Evolutionary conservation across 2,329 filamentous ascomycete genomes (phyloP).

Genomic region (Monilinia aucupariae): DNA sequence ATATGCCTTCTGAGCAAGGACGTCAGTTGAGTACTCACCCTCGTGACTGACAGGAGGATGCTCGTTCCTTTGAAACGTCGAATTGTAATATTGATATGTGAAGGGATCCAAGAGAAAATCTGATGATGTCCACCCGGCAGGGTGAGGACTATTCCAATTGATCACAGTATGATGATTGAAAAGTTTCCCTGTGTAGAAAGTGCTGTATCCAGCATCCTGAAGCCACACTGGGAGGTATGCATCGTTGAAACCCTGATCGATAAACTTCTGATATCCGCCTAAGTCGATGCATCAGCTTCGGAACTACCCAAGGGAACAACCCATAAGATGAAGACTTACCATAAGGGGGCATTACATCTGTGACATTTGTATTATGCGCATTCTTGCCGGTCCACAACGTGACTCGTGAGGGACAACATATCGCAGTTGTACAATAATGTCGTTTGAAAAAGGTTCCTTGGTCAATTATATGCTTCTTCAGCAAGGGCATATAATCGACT

Average conservation of each 20-base stretch:
- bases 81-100: constrained; percentile 64
- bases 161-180: constrained; percentile 58
- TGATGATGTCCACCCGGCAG: constrained; percentile 54
- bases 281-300: constrained; percentile 16
- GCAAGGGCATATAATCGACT: constrained; percentile 50
- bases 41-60: constrained; percentile 50
- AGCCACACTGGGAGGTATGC: constrained; percentile 67
- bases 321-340: constrained; percentile 35
- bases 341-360: constrained; percentile 43
- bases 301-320: constrained; percentile 20
- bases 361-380: constrained; percentile 61
- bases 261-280: constrained; percentile 61
- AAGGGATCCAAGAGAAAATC: constrained; percentile 59
- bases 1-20: constrained; percentile 53
- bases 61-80: constrained; percentile 56
- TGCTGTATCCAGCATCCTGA: constrained; percentile 62
- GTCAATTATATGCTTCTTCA: constrained; percentile 50
- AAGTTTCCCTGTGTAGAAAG: constrained; percentile 67
- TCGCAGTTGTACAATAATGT: constrained; percentile 56
- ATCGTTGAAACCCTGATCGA: constrained; percentile 58
- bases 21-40: constrained; percentile 45
- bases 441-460: constrained; percentile 51
- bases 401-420: constrained; percentile 59
- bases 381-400: constrained; percentile 56
- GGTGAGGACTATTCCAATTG: constrained; percentile 56